Base-by-base conservation (phyloP, 2,329 filamentous ascomycete species). In the Trichoderma sp. region DNA sequence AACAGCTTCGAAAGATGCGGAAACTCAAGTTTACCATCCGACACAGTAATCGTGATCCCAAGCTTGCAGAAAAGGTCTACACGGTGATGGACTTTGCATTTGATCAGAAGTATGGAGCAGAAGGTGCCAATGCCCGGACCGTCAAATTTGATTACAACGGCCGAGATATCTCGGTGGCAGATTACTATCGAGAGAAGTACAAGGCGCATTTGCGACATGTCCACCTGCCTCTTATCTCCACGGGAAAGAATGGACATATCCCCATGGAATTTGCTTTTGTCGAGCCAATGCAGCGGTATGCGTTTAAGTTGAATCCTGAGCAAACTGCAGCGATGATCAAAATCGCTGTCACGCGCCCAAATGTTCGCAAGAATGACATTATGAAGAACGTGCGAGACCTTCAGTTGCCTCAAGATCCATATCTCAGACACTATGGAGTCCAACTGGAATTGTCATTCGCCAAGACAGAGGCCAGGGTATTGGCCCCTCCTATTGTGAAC, bases 251-350 rank as follows among this genome's bases (percentile, higher is more conserved):
- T 2, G 88, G 85, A 0, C 80, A 82, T 4, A 90, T 91, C 74
- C 90, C 90, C 0, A 86, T 92, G 82, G 91, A 92, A 75, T 79
- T 90, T 4, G 89, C 88, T 70, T 81, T 82, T 9, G 74, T 90
- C 7, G 77, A 84, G 43, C 80, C 83, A 0, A 86, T 88, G 78
- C 90, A 92, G 78, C 84, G 88, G 0, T 93, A 91, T 74, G 83
- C 84, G 0, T 91, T 84, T 82, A 92, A 92, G 80, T 79, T 92
- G 1, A 86, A 86, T 68, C 84, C 86, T 0, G 79, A 82, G 0
- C 86, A 97, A 82, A 98, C 95, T 0, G 84, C 91, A 0, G 83
- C 87, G 6, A 99, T 99, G 96, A 98, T 99, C 84, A 95, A 92
- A 80, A 94, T 95, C 77, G 95, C 95, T 0, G 95, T 97, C 5